A percentile compares a stretch with the other conserved stretches of the same genome.
phyloP scores from a whole-genome alignment of 306 rosid species.

The Prunus padus region DNA sequence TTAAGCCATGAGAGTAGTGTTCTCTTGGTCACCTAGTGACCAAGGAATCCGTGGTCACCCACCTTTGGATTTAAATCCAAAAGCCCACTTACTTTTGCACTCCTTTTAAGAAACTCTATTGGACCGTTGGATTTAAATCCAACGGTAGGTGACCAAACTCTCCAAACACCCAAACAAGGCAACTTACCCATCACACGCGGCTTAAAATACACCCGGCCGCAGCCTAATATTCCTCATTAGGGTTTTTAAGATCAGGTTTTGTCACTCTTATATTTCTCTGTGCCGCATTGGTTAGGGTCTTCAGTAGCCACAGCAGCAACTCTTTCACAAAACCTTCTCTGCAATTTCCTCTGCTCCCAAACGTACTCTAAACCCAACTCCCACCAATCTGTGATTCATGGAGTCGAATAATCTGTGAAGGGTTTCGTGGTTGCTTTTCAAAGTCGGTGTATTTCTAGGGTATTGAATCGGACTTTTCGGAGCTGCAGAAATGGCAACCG shows the following conservation, averaged over 20 bases:
- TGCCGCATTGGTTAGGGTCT: constrained; percentile 57
- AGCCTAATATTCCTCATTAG: constrained; percentile 29
- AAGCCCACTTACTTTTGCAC: no score
- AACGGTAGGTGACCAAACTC: no score
- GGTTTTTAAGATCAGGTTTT: constrained; percentile 46
- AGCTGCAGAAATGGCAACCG: constrained; percentile 46
- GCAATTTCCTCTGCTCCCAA: background rate
- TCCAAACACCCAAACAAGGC: background rate
- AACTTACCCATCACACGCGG: background rate
- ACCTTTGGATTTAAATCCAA: no score
- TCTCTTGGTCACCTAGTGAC: no score
- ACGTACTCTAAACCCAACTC: background rate
- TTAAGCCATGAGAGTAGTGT: no score
- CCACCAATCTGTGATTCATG: constrained; percentile 21
- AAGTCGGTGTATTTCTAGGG: constrained; percentile 23
- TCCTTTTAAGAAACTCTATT: no score
- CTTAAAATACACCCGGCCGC: constrained; percentile 4
- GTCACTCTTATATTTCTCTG: constrained; percentile 21
- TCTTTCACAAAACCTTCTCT: background rate
- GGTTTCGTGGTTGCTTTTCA: constrained; percentile 34
- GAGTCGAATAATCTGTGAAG: constrained; percentile 30
- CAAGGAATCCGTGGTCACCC: no score
- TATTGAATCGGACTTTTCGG: constrained; percentile 24
- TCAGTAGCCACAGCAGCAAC: background rate
- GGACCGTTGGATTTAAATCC: no score